These are phyloP conservation scores for Candida sonorensis DNA, from an alignment of 805 yeast species.

Conservation along the genomic window DNA sequence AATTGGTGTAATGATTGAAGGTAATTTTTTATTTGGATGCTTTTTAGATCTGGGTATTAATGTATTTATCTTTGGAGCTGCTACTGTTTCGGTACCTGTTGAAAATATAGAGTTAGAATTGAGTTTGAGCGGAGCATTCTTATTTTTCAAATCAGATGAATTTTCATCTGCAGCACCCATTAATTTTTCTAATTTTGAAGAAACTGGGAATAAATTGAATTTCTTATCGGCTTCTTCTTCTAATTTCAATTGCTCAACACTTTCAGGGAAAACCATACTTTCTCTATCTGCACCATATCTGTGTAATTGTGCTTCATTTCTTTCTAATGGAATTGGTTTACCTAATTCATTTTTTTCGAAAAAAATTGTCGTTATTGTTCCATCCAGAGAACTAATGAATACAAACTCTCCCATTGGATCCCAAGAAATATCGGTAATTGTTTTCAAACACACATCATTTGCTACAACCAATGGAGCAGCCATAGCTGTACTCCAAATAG, in stretches of 20 bases:
- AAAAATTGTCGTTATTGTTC: constrained; percentile 59
- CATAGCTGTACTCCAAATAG: constrained; percentile 77
- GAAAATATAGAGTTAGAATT: no score
- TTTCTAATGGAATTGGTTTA: constrained; percentile 49
- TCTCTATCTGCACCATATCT: constrained; percentile 88
- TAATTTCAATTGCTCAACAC: constrained; percentile 65
- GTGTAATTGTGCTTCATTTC: constrained; percentile 62
- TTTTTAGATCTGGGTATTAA: constrained; percentile 26
- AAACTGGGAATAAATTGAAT: constrained; percentile 9
- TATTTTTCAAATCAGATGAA: no score
- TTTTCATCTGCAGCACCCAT: constrained; percentile 27
- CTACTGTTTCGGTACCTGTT: neutral
- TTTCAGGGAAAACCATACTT: constrained; percentile 78
- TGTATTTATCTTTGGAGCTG: constrained; percentile 16
- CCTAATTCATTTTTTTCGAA: constrained; percentile 68
- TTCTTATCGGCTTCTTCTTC: constrained; percentile 51
- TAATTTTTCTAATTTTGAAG: constrained; percentile 33
- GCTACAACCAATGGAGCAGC: constrained; percentile 78
- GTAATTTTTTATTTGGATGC: constrained; percentile 23
- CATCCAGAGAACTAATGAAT: constrained; percentile 80
- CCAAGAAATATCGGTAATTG: constrained; percentile 91
- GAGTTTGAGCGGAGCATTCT: no score
- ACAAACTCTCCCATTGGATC: constrained; percentile 68
- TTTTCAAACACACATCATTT: constrained; percentile 62
- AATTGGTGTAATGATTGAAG: constrained; percentile 9